Conservation (phyloP, 495 filamentous ascomycete genomes). For the Neurospora sp. region DNA sequence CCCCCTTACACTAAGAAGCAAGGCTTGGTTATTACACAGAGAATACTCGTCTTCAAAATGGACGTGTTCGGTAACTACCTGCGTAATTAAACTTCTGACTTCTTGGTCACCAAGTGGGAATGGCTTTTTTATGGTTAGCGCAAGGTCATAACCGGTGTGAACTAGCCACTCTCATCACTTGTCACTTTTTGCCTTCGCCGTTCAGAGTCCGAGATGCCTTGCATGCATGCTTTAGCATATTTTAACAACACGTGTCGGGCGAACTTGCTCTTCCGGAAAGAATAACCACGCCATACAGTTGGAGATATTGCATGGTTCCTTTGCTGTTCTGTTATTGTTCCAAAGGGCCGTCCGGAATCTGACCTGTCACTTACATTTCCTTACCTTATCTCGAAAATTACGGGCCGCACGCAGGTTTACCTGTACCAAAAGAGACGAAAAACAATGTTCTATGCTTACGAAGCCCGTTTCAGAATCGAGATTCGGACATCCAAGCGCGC, state of each 20-base stretch:
- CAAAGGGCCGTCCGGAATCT: background rate
- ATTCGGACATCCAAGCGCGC: background rate
- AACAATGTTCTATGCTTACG: background rate
- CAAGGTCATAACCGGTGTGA: background rate
- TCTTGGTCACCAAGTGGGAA: background rate
- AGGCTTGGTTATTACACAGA: background rate
- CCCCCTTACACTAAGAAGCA: background rate
- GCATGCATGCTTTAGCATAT: background rate
- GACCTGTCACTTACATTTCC: background rate
- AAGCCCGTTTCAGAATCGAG: background rate
- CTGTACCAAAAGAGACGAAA: background rate
- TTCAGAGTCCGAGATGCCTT: background rate
- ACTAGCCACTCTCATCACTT: background rate
- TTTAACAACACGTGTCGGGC: background rate
- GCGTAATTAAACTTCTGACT: background rate
- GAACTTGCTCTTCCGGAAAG: background rate
- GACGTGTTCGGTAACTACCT: background rate
- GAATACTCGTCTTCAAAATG: background rate
- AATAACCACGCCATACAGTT: background rate
- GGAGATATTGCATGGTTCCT: background rate
- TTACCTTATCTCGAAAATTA: background rate
- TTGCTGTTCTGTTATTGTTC: background rate
- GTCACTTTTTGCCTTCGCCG: background rate
- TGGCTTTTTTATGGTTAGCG: background rate
- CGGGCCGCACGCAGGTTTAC: background rate